A percentile compares a stretch with the other conserved stretches of the same genome.
Conservation (phyloP, 176 grass and related monocot species). For the Thinopyrum elongatum region DNA sequence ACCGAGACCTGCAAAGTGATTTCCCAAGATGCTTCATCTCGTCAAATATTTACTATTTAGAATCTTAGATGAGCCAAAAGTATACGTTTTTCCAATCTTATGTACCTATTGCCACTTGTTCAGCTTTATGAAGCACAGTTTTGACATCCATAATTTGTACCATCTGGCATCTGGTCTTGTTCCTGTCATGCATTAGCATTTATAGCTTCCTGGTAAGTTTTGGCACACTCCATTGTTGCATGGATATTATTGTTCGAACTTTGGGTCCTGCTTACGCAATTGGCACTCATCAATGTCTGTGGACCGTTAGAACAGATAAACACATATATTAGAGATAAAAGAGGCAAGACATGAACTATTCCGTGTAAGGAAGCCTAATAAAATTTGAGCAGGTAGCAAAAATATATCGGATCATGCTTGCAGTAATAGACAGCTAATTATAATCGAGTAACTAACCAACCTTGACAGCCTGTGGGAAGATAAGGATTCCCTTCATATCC, state of each 20-base stretch:
- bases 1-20: constrained; percentile 15
- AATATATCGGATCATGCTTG: not conserved
- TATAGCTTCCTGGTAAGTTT: constrained; percentile 18
- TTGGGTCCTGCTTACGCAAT: not conserved
- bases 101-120: too few species aligned
- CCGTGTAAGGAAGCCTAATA: not conserved
- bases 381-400: not conserved
- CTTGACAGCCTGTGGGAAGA: too few species aligned
- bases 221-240: not conserved
- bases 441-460: too few species aligned
- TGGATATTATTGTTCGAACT: constrained; percentile 7
- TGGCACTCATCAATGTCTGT: constrained; percentile 20
- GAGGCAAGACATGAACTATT: not conserved
- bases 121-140: not conserved
- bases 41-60: not conserved
- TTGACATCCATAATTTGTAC: constrained; percentile 1
- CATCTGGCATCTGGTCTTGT: not conserved
- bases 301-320: not conserved
- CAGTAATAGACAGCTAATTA: not conserved
- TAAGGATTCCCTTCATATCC: too few species aligned
- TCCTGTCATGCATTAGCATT: constrained; percentile 23
- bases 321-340: not conserved
- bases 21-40: not conserved
- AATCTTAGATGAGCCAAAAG: not conserved
- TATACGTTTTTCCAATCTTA: not conserved